Conservation (phyloP, 2,329 filamentous ascomycete genomes). For the Fusarium tanahbumbuense region DNA sequence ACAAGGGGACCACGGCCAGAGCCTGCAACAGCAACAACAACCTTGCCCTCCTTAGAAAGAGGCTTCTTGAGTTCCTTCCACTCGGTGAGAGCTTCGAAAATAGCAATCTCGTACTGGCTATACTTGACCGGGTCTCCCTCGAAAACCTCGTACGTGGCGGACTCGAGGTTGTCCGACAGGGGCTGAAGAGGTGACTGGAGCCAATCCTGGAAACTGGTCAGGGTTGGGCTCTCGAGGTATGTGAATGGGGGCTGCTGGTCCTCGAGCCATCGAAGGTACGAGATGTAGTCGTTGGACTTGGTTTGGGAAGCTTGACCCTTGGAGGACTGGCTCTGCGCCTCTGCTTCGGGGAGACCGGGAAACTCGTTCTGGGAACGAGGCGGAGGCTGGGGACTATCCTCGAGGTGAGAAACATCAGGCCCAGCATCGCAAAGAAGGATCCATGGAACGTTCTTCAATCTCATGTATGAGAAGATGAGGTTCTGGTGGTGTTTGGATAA, state of each 20-base stretch:
- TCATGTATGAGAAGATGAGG: slow-evolving; percentile 72
- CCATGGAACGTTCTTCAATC: slow-evolving; percentile 71
- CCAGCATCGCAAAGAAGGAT: slow-evolving; percentile 72
- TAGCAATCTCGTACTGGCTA: slow-evolving; percentile 90
- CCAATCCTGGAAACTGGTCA: slow-evolving; percentile 85
- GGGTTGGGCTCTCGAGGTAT: slow-evolving; percentile 61
- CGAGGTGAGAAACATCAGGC: slow-evolving; percentile 55
- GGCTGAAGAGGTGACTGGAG: slow-evolving; percentile 95
- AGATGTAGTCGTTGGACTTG: slow-evolving; percentile 64
- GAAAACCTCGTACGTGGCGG: slow-evolving; percentile 97
- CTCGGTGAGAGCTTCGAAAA: slow-evolving; percentile 82
- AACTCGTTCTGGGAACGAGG: slow-evolving; percentile 64
- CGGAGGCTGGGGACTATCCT: slow-evolving; percentile 38
- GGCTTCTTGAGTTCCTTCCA: slow-evolving; percentile 80
- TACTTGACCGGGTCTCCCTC: slow-evolving; percentile 99
- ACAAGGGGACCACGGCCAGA: slow-evolving; percentile 94
- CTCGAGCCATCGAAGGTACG: slow-evolving; percentile 87
- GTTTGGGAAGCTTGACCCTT: slow-evolving; percentile 43
- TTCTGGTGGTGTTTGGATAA: slow-evolving; percentile 71
- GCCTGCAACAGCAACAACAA: slow-evolving; percentile 91
- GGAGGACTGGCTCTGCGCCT: slow-evolving; percentile 49
- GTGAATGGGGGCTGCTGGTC: slow-evolving; percentile 76
- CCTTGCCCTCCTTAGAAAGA: slow-evolving; percentile 74
- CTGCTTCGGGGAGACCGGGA: slow-evolving; percentile 77
- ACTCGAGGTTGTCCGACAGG: slow-evolving; percentile 94